Evolutionary conservation across 495 filamentous ascomycete species (phyloP).

Genomic region (Parathielavia hyrcaniae): DNA sequence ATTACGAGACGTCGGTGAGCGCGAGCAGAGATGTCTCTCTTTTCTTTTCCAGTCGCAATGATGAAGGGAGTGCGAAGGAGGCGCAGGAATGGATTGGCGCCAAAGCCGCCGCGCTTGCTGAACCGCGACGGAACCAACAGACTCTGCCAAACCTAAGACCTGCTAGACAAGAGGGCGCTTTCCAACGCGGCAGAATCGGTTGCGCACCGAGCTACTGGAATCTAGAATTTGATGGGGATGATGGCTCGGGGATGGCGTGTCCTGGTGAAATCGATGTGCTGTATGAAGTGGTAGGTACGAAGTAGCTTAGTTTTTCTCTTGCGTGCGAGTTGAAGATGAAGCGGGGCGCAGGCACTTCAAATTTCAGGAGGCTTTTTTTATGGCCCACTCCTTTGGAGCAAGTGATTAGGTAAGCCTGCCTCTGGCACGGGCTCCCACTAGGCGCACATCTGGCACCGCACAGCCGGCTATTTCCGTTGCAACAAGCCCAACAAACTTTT

Average conservation of each 20-base stretch:
- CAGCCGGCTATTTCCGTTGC: no score
- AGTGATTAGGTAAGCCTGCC: no score
- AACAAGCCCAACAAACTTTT: no score
- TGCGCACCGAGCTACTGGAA: slow-evolving; percentile 8
- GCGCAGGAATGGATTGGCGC: background rate
- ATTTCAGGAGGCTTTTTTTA: background rate
- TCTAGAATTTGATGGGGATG: slow-evolving; percentile 2
- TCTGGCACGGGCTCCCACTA: no score
- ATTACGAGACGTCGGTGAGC: slow-evolving; percentile 25
- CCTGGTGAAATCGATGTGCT: slow-evolving; percentile 10
- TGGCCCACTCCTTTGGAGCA: background rate
- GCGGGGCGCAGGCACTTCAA: background rate
- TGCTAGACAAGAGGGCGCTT: background rate
- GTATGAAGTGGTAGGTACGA: background rate
- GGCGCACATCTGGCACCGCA: no score
- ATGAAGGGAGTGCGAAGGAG: slow-evolving; percentile 1
- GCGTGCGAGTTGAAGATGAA: background rate
- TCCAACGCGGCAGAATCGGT: background rate
- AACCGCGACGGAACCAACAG: background rate
- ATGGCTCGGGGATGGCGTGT: background rate
- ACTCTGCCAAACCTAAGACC: background rate
- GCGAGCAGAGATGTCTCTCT: slow-evolving; percentile 5
- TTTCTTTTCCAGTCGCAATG: background rate
- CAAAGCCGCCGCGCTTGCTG: background rate
- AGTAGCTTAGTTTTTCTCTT: slow-evolving; percentile 1